Base-by-base conservation (phyloP, 78 protist genomes). In the Guillardia theta region DNA sequence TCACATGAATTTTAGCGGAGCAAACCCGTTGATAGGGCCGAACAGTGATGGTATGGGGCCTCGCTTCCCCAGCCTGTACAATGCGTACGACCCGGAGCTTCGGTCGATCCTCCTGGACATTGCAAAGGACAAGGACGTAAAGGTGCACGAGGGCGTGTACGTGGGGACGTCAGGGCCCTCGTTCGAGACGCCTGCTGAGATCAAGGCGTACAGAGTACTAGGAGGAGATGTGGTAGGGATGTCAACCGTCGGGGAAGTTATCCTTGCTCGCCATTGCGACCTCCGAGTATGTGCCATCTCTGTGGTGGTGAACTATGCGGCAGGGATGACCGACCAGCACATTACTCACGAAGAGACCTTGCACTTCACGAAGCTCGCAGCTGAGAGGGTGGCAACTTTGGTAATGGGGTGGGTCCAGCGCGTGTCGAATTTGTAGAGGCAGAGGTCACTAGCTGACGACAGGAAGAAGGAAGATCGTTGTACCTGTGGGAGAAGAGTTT, bases 271-370 rank as follows among this genome's bases (percentile, higher is more conserved):
- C 0, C 90, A 78, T 19, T 78, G 90, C 48, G 90, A n/a, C 0
- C 45, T 78, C 43, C 45, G 48, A 27, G 90, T 78, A 48, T 78
- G 90, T 30, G 90, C 90, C 6, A 43, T 78, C 37, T 78, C 90
- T 18, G 48, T 78, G 45, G 90, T 78, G 48, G 90, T 78, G 37
- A 78, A 78, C 48, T 78, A 78, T 50, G 90, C 90, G n/a, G 90
- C 90, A 8, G 90, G 90, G 53, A 78, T 78, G 90, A 78, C 90
- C 37, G 90, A 78, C 43, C 41, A 78, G 18, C 90, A 78, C 90
- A 78, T 78, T 50, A 78, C 90, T 0, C 90, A 78, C 90, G 90
- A 78, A 48, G 90, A 78, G 90, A 78, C 90, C 15, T 50, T 78
- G 47, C 39, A n/a, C 48, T 78, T 44, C 90, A 78, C 90, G 41